Evolutionary conservation across 177 flowering plant species (phyloP), one percentile per base, ranked within the genome.

Genomic region (Vitis hybrid): DNA sequence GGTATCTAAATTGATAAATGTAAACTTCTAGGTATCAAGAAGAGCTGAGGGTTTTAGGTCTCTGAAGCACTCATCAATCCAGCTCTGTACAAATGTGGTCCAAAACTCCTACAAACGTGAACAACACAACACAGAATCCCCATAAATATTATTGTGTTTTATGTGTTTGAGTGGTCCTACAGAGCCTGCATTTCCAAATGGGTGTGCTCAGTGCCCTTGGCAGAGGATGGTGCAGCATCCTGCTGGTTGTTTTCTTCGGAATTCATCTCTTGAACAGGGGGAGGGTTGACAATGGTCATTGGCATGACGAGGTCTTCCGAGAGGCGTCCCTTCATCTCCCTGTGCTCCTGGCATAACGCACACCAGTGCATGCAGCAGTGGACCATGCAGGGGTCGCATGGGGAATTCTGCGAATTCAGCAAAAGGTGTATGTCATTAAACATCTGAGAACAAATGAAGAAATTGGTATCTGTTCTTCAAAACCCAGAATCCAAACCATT

Each of bases 331-430:
- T 87, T 85, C 93, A 85, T 85, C 82, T 87, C 91, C 72, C 93
- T 69, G 81, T 89, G 93, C 81, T 89, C 90, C 74, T 89, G 93
- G 75, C 93, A 89, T 68, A 89, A 51, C 15, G 93, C 93, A 77
- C 93, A 87, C 84, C 87, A 84, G 78, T 89, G 91, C 84, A 85
- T 19, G 78, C 90, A 87, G 79, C 93, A 89, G 71, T 89, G 87
- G 59, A 84, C 88, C 81, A 82, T 5, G 75, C 91, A 87, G 6
- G 90, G 93, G 49, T 89, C 93, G 68, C 93, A 89, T 0, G 91
- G 93, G 1, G 93, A 84, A 72, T 89, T 84, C 93, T 89, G 86
- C 75, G 57, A 12, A 49, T 2, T 49, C 52, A 70, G 13, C 11
- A 69, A 58, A 18, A 51, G 17, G 21, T 46, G 32, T 19, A 59